A percentile compares a stretch with the other conserved stretches of the same genome.
Conservation (phyloP, 2,329 filamentous ascomycete species). For the Colletotrichum gloeosporioides region DNA sequence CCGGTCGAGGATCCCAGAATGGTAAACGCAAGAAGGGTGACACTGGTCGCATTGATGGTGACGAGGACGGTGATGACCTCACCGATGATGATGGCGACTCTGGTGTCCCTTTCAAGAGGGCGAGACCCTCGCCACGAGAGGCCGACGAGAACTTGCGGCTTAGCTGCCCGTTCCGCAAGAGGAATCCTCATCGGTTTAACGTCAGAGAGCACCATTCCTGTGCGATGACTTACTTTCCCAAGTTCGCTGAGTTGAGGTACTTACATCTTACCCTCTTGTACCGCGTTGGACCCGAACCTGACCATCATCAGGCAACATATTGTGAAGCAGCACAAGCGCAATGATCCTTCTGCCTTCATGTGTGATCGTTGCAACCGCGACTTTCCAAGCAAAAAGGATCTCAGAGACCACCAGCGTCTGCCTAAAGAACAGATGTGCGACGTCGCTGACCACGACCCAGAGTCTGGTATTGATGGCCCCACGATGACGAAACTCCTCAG, state of each 20-base stretch:
- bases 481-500: constrained; percentile 45
- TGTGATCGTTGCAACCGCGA: constrained; percentile 46
- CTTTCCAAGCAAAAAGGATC: constrained; percentile 41
- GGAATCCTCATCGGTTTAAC: constrained; percentile 50
- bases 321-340: constrained; percentile 47
- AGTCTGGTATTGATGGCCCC: constrained; percentile 44
- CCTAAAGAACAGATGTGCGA: constrained; percentile 48
- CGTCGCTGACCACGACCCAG: constrained; percentile 43
- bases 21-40: constrained; percentile 42
- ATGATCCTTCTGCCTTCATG: constrained; percentile 44
- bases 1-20: constrained; percentile 5
- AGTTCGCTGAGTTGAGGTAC: constrained; percentile 45
- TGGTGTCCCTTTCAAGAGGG: constrained; percentile 32
- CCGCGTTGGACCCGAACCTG: not conserved
- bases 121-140: constrained; percentile 35
- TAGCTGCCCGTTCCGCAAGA: constrained; percentile 50
- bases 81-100: constrained; percentile 37
- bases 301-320: constrained; percentile 40
- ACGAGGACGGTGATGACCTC: constrained; percentile 38
- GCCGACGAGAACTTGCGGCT: constrained; percentile 41
- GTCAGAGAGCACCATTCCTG: constrained; percentile 50
- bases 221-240: constrained; percentile 47
- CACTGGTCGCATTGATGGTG: constrained; percentile 20
- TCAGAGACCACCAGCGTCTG: constrained; percentile 43
- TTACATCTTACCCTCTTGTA: not conserved